Base-by-base conservation (phyloP, 1,284 basidiomycete species). In the Trichosporon inkin region DNA sequence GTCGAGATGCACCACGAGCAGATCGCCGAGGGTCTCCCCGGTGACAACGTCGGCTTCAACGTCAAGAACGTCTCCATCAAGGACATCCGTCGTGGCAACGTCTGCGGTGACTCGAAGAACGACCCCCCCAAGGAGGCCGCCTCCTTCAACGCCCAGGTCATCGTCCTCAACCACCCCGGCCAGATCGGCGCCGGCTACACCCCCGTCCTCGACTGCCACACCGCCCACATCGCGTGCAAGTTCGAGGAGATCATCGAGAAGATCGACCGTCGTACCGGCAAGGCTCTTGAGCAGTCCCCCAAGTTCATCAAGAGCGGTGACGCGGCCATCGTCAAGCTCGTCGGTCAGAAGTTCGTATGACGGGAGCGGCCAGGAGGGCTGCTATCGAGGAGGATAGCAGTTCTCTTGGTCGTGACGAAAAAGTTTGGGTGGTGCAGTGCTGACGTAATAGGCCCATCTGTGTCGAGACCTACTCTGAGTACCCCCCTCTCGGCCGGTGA, bases 1-100 rank as follows among this genome's bases (percentile, higher is more conserved):
- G 95, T 99, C 81, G 95, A 99, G 85, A 99, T 99, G 96, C 96
- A 99, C 83, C 95, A 98, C 89, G 95, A 99, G 82, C 92, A 95
- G 82, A 92, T 99, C 80, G 85, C 85, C 79, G 85, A 92, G 82
- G 96, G 96, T 84, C 76, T 85, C 66, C 95, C 95, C 66, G 96
- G 96, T 86, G 95, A 99, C 87, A 99, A 99, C 82, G 66, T 98
- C 78, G 94, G 64, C 56, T 68, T 75, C 85, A 58, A 78, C 77
- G 66, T 76, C 75, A 95, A 92, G 89, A 98, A 98, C 92, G 95
- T 98, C 52, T 99, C 95, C 65, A 95, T 99, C 82, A 99, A 99
- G 88, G 95, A 99, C 84, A 99, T 99, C 77, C 94, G 95, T 77
- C 93, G 95, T 85, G 95, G 95, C 69, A 97, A 99, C 83, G 94